phyloP scores from a whole-genome alignment of 441 rosid genomes.

The Jatropha podagrica region DNA sequence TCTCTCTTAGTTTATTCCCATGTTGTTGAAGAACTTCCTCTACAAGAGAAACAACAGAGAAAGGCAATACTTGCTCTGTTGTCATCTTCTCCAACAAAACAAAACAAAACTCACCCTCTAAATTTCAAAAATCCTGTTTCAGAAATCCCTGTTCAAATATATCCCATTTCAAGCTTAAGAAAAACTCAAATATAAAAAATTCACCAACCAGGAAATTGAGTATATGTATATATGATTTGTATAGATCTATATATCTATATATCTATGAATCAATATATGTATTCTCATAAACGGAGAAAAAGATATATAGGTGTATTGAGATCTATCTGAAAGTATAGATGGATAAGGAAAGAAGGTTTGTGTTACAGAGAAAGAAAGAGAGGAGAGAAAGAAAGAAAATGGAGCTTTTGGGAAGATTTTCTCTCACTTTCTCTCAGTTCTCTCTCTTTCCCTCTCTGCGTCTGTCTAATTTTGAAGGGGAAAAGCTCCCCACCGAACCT shows the following conservation, averaged over 20 bases:
- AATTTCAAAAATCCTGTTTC: neutral
- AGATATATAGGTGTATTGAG: constrained; percentile 10
- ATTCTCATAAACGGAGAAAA: neutral
- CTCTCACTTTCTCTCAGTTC: constrained; percentile 30
- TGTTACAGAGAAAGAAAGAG: constrained; percentile 6
- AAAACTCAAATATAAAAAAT: constrained; percentile 5
- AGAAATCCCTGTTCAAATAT: constrained; percentile 18
- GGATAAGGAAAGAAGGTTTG: neutral
- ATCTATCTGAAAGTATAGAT: constrained; percentile 13
- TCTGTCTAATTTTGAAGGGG: constrained; percentile 40
- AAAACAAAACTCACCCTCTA: constrained; percentile 4
- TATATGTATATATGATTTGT: neutral
- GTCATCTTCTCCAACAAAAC: constrained; percentile 30
- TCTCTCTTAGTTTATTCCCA: constrained; percentile 41
- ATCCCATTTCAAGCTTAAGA: constrained; percentile 16
- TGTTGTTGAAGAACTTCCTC: constrained; percentile 83
- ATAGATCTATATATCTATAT: neutral
- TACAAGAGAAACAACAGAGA: constrained; percentile 67
- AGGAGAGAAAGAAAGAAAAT: constrained; percentile 19
- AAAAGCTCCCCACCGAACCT: constrained; percentile 55
- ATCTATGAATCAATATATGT: neutral
- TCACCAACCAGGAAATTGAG: constrained; percentile 6
- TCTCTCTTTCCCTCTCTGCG: constrained; percentile 22
- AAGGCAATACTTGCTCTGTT: constrained; percentile 47
- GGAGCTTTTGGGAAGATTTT: constrained; percentile 12